These are phyloP conservation scores for Tetrahymena borealis DNA, from an alignment of 73 alveolate species.

Conservation along the genomic window DNA sequence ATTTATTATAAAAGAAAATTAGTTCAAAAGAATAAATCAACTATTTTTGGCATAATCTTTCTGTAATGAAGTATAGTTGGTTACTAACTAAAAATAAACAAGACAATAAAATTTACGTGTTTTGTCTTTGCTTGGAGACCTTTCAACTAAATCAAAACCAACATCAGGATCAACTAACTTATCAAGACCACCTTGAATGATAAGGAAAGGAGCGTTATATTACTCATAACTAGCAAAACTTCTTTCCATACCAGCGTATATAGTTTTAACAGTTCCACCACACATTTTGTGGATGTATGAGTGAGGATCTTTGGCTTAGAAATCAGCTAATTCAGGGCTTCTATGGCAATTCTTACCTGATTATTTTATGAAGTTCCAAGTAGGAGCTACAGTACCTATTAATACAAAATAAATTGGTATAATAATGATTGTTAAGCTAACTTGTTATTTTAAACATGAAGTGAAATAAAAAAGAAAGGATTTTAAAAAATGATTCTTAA, in stretches of 20 bases:
- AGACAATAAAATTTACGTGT: background rate
- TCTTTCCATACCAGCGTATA: slow-evolving; percentile 8
- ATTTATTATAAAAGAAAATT: background rate
- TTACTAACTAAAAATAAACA: no score
- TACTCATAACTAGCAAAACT: background rate
- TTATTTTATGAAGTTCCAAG: background rate
- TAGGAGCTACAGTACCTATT: slow-evolving; percentile 2
- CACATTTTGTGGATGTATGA: slow-evolving; percentile 13
- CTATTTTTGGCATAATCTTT: no score
- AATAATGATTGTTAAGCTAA: background rate
- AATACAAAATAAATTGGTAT: background rate
- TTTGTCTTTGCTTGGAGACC: slow-evolving; percentile 15
- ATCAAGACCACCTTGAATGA: slow-evolving; percentile 36
- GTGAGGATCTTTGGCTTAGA: slow-evolving; percentile 23
- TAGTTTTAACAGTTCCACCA: slow-evolving; percentile 9
- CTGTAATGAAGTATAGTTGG: no score
- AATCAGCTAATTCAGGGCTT: slow-evolving; percentile 27
- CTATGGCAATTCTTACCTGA: slow-evolving; percentile 21
- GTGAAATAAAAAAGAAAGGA: background rate
- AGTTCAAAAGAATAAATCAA: background rate
- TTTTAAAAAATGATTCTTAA: no score
- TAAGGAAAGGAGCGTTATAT: slow-evolving; percentile 24
- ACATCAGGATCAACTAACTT: slow-evolving; percentile 41
- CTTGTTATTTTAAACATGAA: background rate
- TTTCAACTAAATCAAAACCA: background rate